Conservation (phyloP, 352 stramenopile genomes). For the Phytophthora ohioensis region DNA sequence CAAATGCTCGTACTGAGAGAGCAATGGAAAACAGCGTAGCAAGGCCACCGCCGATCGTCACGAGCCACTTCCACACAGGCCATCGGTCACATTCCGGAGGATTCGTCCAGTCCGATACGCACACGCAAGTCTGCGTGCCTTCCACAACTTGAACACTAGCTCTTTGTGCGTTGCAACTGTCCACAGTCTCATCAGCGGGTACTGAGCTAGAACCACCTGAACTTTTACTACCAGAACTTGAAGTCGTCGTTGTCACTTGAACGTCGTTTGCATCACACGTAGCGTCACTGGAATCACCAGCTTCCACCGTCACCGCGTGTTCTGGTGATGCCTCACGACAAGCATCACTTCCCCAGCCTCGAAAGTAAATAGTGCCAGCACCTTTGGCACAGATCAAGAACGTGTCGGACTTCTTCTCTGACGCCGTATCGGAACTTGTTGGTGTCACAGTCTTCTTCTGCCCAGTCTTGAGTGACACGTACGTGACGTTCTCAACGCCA, state of each 20-base stretch:
- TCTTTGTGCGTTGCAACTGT: slow-evolving; percentile 63
- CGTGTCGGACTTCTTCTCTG: slow-evolving; percentile 44
- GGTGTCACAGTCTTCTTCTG: slow-evolving; percentile 79
- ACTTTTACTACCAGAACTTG: slow-evolving; percentile 11
- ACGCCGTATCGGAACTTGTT: slow-evolving; percentile 42
- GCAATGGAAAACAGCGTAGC: slow-evolving; percentile 65
- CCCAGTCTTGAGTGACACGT: slow-evolving; percentile 58
- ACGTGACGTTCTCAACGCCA: slow-evolving; percentile 66
- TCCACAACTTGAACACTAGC: slow-evolving; percentile 53
- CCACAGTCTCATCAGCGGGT: slow-evolving; percentile 34
- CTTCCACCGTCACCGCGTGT: slow-evolving; percentile 52
- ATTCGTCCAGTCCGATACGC: slow-evolving; percentile 68
- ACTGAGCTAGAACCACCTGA: slow-evolving; percentile 24
- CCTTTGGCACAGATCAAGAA: slow-evolving; percentile 71
- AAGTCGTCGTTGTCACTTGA: slow-evolving; percentile 10
- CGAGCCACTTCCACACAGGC: slow-evolving; percentile 64
- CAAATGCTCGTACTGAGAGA: slow-evolving; percentile 56
- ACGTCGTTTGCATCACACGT: slow-evolving; percentile 37
- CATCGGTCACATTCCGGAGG: slow-evolving; percentile 60
- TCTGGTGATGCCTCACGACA: slow-evolving; percentile 63
- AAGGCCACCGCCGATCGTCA: slow-evolving; percentile 64
- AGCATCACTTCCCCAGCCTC: slow-evolving; percentile 62
- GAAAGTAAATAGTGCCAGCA: slow-evolving; percentile 64
- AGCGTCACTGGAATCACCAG: slow-evolving; percentile 34
- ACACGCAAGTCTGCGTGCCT: slow-evolving; percentile 53